Evolutionary conservation across 2,329 filamentous ascomycete species (phyloP), one percentile per base, ranked within the genome.

Genomic region (Pseudogymnoascus sp.): DNA sequence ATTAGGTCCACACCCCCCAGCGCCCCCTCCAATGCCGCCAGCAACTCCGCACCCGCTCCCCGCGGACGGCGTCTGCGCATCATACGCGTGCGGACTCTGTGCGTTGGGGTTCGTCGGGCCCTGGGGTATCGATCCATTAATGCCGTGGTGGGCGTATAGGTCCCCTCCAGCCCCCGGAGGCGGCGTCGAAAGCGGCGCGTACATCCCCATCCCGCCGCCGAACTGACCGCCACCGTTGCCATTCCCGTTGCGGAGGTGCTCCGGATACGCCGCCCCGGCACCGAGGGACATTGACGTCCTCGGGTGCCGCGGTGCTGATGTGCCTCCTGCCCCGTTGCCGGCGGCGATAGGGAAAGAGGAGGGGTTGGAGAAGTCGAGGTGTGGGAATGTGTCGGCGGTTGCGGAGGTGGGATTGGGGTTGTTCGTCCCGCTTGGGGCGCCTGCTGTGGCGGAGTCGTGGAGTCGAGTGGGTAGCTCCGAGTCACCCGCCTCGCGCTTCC

Each of bases 11-110:
- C 67, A 67, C 1, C 76, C 76, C 10, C 72, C 74, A 12, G n/a
- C n/a, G n/a, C n/a, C n/a, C n/a, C 82, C 76, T 80, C 82, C 84
- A 2, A 78, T 74, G 0, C 79, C 77, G 3, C 79, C 36, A 1
- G 36, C 36, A 3, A 39, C 36, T 1, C 36, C 36, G n/a, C 45
- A 39, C 0, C 36, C 36, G 3, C 36, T 39, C 1, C 36, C 36
- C n/a, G 36, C n/a, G 0, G 36, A 39, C 6, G 36, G 36, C 0
- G 36, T 39, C 6, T 39, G n/a, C 36, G 36, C 36, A n/a, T 39
- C 5, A 39, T 8, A 12, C 8, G n/a, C n/a, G n/a, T n/a, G n/a
- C n/a, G n/a, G n/a, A n/a, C n/a, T n/a, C n/a, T n/a, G n/a, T n/a
- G n/a, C n/a, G n/a, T n/a, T n/a, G n/a, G n/a, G n/a, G n/a, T n/a